Conservation (phyloP, 176 grass and related monocot genomes). For the Lolium rigidum region DNA sequence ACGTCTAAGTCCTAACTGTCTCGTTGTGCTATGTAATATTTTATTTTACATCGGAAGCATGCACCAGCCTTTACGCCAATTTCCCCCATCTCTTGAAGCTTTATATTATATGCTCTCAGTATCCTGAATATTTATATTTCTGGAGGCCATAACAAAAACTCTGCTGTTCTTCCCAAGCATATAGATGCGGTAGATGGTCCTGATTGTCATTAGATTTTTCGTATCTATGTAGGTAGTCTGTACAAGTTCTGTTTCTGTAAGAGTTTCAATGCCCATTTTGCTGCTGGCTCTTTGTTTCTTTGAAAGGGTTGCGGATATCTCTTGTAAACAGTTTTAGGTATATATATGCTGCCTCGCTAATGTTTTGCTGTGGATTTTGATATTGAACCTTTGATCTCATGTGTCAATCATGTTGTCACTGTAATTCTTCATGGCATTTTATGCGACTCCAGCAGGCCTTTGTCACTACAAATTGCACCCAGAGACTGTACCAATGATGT, state of each 20-base stretch:
- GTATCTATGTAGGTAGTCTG: background rate
- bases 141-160: background rate
- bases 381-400: background rate
- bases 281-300: background rate
- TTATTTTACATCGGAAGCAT: background rate
- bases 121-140: background rate
- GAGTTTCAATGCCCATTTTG: background rate
- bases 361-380: background rate
- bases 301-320: background rate
- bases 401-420: background rate
- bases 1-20: background rate
- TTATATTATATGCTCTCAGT: background rate
- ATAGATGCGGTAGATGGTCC: background rate
- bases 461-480: background rate
- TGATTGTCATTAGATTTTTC: background rate
- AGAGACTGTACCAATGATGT: background rate
- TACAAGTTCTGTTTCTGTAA: background rate
- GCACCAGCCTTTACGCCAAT: background rate
- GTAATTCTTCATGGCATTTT: background rate
- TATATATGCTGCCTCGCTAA: background rate
- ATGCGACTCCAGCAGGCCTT: background rate
- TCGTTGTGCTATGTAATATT: background rate
- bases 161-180: background rate
- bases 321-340: background rate
- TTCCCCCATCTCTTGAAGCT: background rate